Base-by-base conservation (phyloP, 2,329 filamentous ascomycete genomes). In the Cadophora gregata region DNA sequence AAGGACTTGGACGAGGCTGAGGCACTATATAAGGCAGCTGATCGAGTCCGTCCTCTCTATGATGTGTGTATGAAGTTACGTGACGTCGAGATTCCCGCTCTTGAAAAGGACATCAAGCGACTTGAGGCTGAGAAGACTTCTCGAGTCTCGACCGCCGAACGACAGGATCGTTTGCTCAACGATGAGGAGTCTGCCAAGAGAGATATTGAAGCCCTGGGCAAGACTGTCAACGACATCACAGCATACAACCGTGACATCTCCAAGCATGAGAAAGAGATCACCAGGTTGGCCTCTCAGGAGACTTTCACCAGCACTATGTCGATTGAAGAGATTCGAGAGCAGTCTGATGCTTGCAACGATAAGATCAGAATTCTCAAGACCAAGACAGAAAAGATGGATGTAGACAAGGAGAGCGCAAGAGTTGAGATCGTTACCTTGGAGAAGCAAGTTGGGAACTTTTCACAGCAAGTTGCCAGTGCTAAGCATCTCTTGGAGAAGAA, bases 401-500 rank as follows among this genome's bases (percentile, higher is more conserved):
- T 80, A 14, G 92, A 96, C 38, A 89, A 87, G 71, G 92, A 97
- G 71, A 88, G 91, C 47, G 85, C 88, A 63, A 88, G 88, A 66
- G 87, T 88, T 69, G 82, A 87, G 42, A 85, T 96, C 64, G 90
- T 85, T 69, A 82, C 83, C 19, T 82, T 96, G 29, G 93, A 97
- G 78, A 83, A 96, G 4, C 89, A 96, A 75, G 85, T 89, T 67
- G 90, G 91, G 74, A 91, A 96, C 78, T 81, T 92, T 48, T 87
- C 85, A 67, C 90, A 90, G 75, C 91, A 91, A 70, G 83, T 97
- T 61, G 89, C 85, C 72, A 86, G 86, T 62, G 88, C 91, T 1
- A 84, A 86, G 58, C 89, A 90, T 66, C 89, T 94, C 73, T 83
- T 98, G 29, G 93, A 96, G 77, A 93, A 92, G 79, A 97, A 94